phyloP scores from a whole-genome alignment of 2,329 filamentous ascomycete genomes.

The Colletotrichum kahawae region DNA sequence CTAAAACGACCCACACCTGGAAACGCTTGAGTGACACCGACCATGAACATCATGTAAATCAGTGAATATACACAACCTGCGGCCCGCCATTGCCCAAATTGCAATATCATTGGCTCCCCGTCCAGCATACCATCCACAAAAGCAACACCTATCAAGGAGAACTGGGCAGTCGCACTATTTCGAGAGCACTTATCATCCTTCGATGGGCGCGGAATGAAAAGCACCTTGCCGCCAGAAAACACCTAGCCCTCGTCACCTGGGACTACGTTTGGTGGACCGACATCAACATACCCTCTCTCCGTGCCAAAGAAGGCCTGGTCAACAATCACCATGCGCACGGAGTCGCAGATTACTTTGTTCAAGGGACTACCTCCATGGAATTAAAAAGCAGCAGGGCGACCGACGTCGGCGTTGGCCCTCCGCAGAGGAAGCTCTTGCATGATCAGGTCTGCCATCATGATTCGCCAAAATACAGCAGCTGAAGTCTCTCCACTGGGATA shows the following conservation, averaged over 20 bases:
- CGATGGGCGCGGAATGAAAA: neutral
- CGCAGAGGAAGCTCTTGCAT: neutral
- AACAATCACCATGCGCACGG: neutral
- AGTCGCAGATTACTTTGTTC: neutral
- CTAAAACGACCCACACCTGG: too few relatives aligned
- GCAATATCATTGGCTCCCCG: neutral
- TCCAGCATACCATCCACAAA: neutral
- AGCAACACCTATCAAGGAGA: neutral
- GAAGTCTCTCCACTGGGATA: neutral
- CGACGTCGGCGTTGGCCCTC: neutral
- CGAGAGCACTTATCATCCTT: neutral
- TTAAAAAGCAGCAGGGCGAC: neutral
- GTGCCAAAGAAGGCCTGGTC: neutral
- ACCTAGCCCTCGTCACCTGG: neutral
- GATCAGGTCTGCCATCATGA: neutral
- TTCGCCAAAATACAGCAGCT: neutral
- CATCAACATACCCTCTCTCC: neutral
- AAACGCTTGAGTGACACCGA: neutral
- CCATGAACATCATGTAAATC: neutral
- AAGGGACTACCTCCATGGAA: neutral
- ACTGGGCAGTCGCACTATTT: neutral
- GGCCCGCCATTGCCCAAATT: neutral
- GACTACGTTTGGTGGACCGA: neutral
- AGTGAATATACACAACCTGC: neutral
- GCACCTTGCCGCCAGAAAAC: neutral